phyloP scores from a whole-genome alignment of 805 yeast species.

The Yamadazyma laniorum region DNA sequence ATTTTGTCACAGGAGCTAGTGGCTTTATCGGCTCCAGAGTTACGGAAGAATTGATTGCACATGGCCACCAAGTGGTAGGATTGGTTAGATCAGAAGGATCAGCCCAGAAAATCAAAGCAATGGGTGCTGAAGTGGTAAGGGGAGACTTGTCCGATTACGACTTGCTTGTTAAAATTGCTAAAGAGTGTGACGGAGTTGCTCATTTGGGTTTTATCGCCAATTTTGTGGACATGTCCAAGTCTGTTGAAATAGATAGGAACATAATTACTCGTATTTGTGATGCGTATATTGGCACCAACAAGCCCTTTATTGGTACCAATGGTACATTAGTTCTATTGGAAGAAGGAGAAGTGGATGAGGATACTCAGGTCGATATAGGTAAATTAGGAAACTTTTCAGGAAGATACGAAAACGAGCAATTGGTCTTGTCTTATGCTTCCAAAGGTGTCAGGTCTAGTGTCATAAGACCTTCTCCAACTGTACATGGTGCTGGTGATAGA shows the following conservation, averaged over 20 bases:
- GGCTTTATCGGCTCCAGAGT: conserved; percentile 31
- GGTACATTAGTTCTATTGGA: not conserved
- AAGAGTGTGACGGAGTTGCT: conserved; percentile 33
- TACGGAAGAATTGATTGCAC: conserved; percentile 17
- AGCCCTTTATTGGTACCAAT: conserved; percentile 19
- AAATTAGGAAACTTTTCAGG: not conserved
- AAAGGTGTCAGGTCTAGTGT: conserved; percentile 20
- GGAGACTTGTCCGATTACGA: conserved; percentile 31
- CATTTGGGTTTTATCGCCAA: conserved; percentile 38
- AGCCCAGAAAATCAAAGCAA: conserved; percentile 15
- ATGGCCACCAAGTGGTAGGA: conserved; percentile 27
- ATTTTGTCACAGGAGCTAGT: conserved; percentile 36
- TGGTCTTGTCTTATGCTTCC: conserved; percentile 12
- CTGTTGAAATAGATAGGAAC: conserved; percentile 20
- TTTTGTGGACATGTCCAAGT: conserved; percentile 18
- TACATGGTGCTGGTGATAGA: conserved; percentile 30
- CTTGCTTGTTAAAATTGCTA: conserved; percentile 22
- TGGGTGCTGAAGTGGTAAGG: conserved; percentile 19
- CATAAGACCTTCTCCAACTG: conserved; percentile 27
- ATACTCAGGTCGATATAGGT: not conserved
- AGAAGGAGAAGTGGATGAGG: not conserved
- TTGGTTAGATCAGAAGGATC: conserved; percentile 31
- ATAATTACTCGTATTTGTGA: conserved; percentile 28
- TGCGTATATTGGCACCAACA: conserved; percentile 26
- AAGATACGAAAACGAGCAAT: conserved; percentile 1